Conservation (phyloP, 148 eudicot species). For the Pouteria glomerata region DNA sequence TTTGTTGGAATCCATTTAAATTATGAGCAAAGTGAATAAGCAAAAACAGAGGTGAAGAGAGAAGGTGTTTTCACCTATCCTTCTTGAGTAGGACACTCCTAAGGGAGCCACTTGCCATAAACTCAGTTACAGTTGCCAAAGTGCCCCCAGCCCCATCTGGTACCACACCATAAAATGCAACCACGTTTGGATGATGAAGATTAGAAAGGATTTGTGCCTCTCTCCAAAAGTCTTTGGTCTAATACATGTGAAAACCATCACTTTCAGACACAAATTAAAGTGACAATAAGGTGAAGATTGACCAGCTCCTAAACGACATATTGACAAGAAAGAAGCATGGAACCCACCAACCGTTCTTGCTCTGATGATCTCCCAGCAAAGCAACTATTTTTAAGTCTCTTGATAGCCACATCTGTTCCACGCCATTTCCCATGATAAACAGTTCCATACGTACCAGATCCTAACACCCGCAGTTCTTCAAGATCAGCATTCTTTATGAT, state of each 20-base stretch:
- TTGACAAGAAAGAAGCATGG: not conserved
- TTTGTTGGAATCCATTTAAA: conserved; percentile 6
- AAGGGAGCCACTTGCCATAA: conserved; percentile 85
- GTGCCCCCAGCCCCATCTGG: conserved; percentile 90
- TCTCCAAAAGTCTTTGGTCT: conserved; percentile 89
- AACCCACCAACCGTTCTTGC: conserved; percentile 76
- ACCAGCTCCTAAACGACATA: not conserved
- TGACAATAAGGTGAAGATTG: too few species aligned
- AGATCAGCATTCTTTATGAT: too few species aligned
- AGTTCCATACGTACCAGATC: conserved; percentile 93
- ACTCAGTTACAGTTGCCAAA: conserved; percentile 89
- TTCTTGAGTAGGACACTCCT: conserved; percentile 69
- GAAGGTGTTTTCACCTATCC: conserved; percentile 66
- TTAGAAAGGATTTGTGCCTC: conserved; percentile 83
- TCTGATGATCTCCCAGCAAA: conserved; percentile 87
- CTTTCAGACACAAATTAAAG: not conserved
- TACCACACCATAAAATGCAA: conserved; percentile 92
- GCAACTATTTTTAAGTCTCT: conserved; percentile 78
- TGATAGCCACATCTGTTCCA: conserved; percentile 89
- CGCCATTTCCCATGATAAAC: conserved; percentile 95
- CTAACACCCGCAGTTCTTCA: too few species aligned
- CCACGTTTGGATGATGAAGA: conserved; percentile 91
- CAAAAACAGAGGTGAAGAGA: conserved; percentile 3
- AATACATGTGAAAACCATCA: conserved; percentile 13
- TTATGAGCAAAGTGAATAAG: conserved; percentile 2